A percentile compares a stretch with the other conserved stretches of the same genome.
phyloP scores from a whole-genome alignment of 805 yeast genomes.

The Candida incommunis region DNA sequence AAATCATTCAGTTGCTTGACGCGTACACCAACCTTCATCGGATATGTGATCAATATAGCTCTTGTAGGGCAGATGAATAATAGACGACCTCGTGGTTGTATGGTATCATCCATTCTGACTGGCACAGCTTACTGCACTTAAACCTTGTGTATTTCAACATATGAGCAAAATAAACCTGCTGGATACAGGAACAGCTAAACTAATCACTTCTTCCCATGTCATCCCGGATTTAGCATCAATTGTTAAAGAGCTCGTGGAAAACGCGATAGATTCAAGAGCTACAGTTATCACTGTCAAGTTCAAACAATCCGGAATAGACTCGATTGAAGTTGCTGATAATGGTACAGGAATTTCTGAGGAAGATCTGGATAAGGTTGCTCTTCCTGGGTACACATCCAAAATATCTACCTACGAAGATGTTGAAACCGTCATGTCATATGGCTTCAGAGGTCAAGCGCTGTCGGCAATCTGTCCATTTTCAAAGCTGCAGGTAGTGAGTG shows the following conservation, averaged over 20 bases:
- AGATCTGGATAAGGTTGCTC: conserved; percentile 35
- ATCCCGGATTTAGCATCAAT: conserved; percentile 65
- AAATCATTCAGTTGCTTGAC: too few species aligned
- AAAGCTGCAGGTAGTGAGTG: conserved; percentile 34
- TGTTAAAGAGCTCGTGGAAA: conserved; percentile 77
- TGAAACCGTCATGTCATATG: conserved; percentile 30
- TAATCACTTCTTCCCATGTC: conserved; percentile 87
- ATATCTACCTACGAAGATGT: conserved; percentile 26
- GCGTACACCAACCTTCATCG: too few species aligned
- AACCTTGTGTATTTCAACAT: too few species aligned
- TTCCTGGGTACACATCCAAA: conserved; percentile 43
- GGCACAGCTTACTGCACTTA: too few species aligned
- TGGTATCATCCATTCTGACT: too few species aligned
- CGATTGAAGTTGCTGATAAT: conserved; percentile 57
- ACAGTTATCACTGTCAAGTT: conserved; percentile 53
- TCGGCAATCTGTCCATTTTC: conserved; percentile 37
- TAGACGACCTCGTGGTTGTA: too few species aligned
- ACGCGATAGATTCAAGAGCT: conserved; percentile 69
- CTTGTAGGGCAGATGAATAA: too few species aligned
- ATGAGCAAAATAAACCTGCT: neutral
- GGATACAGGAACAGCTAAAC: conserved; percentile 16
- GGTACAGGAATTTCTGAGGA: conserved; percentile 51
- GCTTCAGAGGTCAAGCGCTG: conserved; percentile 66
- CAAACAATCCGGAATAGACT: conserved; percentile 57
- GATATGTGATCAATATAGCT: too few species aligned